Evolutionary conservation across 768 basidiomycete genomes (phyloP), one percentile per base, ranked within the genome.

Genomic region (Trametes meyenii): DNA sequence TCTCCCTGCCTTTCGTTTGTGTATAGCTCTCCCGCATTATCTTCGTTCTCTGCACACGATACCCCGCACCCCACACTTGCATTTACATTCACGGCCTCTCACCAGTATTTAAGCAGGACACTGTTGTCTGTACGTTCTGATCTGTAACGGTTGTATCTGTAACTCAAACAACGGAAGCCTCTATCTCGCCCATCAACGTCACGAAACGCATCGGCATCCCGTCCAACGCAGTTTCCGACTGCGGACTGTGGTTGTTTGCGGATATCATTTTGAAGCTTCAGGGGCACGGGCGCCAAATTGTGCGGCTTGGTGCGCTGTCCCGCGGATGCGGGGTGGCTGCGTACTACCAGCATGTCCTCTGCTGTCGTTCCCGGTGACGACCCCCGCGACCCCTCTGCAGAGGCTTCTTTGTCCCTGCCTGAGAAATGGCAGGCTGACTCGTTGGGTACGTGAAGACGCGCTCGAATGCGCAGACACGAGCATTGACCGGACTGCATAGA

Each of bases 371-470:
- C 52, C 50, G 68, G 63, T 49, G 83, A 83, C 60, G 88, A 92
- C 72, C 87, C 89, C 14, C 79, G 89, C 59, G 86, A 92, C 66
- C 63, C 83, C 29, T 80, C 85, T 12, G 80, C 85, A 10, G 90
- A 90, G 70, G 77, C 76, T 0, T 77, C 78, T 40, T 74, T 86
- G 64, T 75, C 78, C 0, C 73, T 87, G n/a, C 91, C 91, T 0
- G 81, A 79, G 59, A 80, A 81, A 16, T 93, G 91, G 90, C 77
- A 77, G 51, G 74, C 75, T 62, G 88, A 89, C 58, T 74, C 73
- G 14, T 70, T 72, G 36, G 82, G 83, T 86, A 54, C 58, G 80
- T 70, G 36, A 35, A 40, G 46, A n/a, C 26, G 40, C 23, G 21
- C 45, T 16, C 17, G 23, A 53, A 33, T 19, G 53, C 24, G 11